A percentile compares a stretch with the other conserved stretches of the same genome.
These are phyloP conservation scores for Zangia roseola DNA, from an alignment of 768 basidiomycete genomes.

Conservation along the genomic window DNA sequence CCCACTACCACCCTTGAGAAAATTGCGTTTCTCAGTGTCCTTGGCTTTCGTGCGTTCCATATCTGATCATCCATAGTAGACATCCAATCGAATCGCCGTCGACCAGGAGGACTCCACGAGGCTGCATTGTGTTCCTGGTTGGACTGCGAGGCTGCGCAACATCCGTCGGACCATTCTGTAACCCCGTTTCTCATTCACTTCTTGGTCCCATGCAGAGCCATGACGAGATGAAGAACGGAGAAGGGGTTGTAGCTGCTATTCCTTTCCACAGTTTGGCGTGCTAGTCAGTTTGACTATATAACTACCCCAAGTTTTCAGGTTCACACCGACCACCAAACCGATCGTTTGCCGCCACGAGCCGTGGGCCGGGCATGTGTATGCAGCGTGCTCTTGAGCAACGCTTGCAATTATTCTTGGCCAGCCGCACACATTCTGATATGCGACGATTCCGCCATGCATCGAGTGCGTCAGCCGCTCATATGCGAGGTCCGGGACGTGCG, in stretches of 20 bases:
- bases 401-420: slow-evolving; percentile 14
- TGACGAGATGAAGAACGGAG: not conserved
- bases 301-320: not conserved
- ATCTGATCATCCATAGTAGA: not conserved
- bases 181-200: slow-evolving; percentile 12
- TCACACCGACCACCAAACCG: not conserved
- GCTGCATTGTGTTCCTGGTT: slow-evolving; percentile 3
- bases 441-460: slow-evolving; percentile 16
- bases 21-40: too few relatives aligned
- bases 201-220: not conserved
- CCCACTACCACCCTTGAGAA: too few relatives aligned
- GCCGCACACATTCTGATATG: slow-evolving; percentile 11
- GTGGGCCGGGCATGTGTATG: slow-evolving; percentile 5
- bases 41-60: too few relatives aligned
- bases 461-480: slow-evolving; percentile 17
- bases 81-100: slow-evolving; percentile 8
- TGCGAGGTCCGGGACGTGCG: not conserved
- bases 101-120: slow-evolving; percentile 27
- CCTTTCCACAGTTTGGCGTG: not conserved
- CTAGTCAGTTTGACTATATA: not conserved
- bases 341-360: not conserved
- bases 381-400: slow-evolving; percentile 12
- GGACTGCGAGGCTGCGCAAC: slow-evolving; percentile 13
- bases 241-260: not conserved
- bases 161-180: slow-evolving; percentile 4